Conservation (phyloP, 768 basidiomycete species). For the Hirschioporus abietinus region DNA sequence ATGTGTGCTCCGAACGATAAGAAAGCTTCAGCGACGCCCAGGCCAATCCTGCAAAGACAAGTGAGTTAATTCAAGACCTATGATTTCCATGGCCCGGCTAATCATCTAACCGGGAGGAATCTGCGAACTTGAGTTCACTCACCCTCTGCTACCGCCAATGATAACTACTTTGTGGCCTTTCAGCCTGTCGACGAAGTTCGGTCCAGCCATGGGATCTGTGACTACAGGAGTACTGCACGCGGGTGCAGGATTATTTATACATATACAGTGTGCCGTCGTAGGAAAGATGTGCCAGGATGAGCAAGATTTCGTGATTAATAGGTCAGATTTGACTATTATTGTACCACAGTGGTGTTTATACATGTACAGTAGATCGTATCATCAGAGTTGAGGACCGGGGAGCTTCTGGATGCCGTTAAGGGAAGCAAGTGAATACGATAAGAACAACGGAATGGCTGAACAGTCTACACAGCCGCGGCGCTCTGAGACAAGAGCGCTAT, state of each 20-base stretch:
- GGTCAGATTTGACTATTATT: no score
- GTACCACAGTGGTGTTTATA: no score
- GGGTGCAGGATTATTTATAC: background rate
- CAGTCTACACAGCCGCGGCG: no score
- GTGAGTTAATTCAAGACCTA: no score
- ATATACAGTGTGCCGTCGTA: background rate
- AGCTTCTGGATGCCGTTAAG: no score
- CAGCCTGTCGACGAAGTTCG: constrained; percentile 2
- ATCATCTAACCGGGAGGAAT: background rate
- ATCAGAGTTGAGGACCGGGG: no score
- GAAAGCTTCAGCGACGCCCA: constrained; percentile 5
- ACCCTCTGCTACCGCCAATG: constrained; percentile 7
- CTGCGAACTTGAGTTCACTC: background rate
- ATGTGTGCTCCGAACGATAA: background rate
- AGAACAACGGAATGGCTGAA: no score
- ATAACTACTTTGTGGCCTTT: background rate
- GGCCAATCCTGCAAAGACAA: constrained; percentile 3
- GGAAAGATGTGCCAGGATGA: background rate
- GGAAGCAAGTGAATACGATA: no score
- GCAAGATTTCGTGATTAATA: background rate
- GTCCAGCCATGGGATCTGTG: background rate
- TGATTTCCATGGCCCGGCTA: background rate
- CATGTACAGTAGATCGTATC: no score
- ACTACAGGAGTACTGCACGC: no score
- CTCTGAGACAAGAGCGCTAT: no score